Percentiles rank a stretch among this genome's conserved stretches.
These are phyloP conservation scores for Pochonia chlamydosporia DNA, from an alignment of 2,329 filamentous ascomycete genomes.

Conservation along the genomic window DNA sequence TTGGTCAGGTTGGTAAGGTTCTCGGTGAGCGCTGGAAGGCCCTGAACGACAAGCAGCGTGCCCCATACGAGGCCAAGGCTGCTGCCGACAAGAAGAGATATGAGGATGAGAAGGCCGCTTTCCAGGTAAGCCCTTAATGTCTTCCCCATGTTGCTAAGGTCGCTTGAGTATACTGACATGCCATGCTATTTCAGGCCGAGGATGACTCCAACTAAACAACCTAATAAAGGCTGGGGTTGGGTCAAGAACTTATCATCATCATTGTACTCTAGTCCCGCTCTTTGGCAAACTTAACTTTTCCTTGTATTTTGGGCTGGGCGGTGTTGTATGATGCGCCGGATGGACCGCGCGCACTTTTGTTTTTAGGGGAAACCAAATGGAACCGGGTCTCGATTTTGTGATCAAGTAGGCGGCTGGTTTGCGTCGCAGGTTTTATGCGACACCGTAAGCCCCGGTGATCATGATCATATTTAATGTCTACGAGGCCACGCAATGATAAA, in stretches of 20 bases:
- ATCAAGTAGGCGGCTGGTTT: slow-evolving; percentile 20
- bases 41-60: slow-evolving; percentile 84
- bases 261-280: slow-evolving; percentile 11
- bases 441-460: slow-evolving; percentile 17
- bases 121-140: slow-evolving; percentile 59
- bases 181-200: too few relatives aligned
- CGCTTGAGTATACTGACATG: too few relatives aligned
- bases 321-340: slow-evolving; percentile 36
- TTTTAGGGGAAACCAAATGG: slow-evolving; percentile 27
- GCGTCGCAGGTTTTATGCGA: slow-evolving; percentile 7
- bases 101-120: slow-evolving; percentile 94
- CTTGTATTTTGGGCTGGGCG: slow-evolving; percentile 32
- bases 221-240: slow-evolving; percentile 5
- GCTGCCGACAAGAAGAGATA: slow-evolving; percentile 98
- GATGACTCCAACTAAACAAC: slow-evolving; percentile 42
- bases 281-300: slow-evolving; percentile 19
- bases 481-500: slow-evolving; percentile 20
- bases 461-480: slow-evolving; percentile 14
- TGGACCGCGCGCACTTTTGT: slow-evolving; percentile 30
- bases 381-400: slow-evolving; percentile 28
- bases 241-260: slow-evolving; percentile 2
- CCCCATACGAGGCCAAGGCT: slow-evolving; percentile 95
- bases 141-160: neutral
- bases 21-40: slow-evolving; percentile 99
- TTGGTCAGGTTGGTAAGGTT: slow-evolving; percentile 97